Evolutionary conservation across 2,329 filamentous ascomycete species (phyloP), one percentile per base, ranked within the genome.

Genomic region (Trichoderma arundinaceum): DNA sequence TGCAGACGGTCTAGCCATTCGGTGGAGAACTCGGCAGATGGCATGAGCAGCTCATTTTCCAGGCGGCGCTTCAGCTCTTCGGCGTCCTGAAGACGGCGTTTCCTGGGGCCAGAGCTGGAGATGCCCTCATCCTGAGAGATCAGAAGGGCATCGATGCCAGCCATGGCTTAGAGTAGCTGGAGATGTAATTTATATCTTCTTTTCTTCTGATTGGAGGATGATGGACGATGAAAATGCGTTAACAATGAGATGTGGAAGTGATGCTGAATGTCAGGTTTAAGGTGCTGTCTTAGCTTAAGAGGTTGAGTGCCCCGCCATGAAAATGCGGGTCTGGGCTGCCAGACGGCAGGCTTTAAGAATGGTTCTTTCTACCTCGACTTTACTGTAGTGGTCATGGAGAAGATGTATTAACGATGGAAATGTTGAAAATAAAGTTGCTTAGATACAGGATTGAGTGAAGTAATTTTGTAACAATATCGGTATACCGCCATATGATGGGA

Each of bases 1-100:
- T 99, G 95, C 49, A 98, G 80, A 64, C 87, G 86, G 76, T 97
- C 93, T 66, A 99, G 85, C 93, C 95, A 98, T 73, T 90, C 88
- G 4, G 87, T 82, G 39, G 89, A 92, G 80, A 99, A 97, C 2
- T 86, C 85, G 5, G 88, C 84, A 1, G 92, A 92, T 0, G 95
- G 94, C 2, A 87, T 88, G 32, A 99, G 82, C 73, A 94, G 95
- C 53, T 91, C 88, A 63, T 84, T 74, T 78, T 96, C 92, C 5
- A 98, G 84, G 67, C 88, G 84, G 52, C 81, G 80, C 77, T 92
- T 92, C 67, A 94, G 80, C 38, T 84, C 83, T n/a, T 87, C 82
- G 44, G 84, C 82, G 77, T 84, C 82, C 77, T 83, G 74, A 17
- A 64, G 46, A 12, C 52, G 57, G 4, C 69, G 69, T 9, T 63